A percentile compares a stretch with the other conserved stretches of the same genome.
Conservation (phyloP, 305 asterid species). For the Solanum hybrid region DNA sequence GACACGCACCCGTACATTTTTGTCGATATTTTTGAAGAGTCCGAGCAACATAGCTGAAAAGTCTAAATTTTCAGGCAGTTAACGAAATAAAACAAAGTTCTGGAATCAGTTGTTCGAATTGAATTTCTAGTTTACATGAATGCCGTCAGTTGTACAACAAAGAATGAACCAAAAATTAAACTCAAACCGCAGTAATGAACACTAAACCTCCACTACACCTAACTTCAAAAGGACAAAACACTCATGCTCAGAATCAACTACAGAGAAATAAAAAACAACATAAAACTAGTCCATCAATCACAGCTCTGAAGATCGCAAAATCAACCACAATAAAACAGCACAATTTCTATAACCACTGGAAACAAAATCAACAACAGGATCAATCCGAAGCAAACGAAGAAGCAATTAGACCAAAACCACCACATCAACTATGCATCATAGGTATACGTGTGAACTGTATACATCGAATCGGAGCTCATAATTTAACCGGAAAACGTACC, state of each 20-base stretch:
- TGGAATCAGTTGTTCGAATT: not conserved
- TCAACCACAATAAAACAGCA: not conserved
- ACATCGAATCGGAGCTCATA: not conserved
- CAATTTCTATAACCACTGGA: not conserved
- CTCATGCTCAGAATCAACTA: not conserved
- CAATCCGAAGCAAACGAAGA: not conserved
- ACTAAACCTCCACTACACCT: not conserved
- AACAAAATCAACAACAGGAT: not conserved
- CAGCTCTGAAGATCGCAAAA: not conserved
- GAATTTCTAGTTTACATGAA: not conserved
- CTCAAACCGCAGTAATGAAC: not conserved
- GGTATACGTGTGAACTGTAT: not conserved
- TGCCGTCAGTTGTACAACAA: not conserved
- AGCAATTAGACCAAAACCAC: not conserved
- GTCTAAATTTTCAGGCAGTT: not conserved
- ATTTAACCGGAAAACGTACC: not conserved
- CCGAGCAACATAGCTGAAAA: not conserved
- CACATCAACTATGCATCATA: not conserved
- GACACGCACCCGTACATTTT: not conserved
- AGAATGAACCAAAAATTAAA: not conserved
- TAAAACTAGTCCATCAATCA: not conserved
- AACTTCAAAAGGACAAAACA: not conserved
- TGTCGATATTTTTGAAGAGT: not conserved
- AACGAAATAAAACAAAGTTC: not conserved
- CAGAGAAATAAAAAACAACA: not conserved